phyloP scores from a whole-genome alignment of 257 asterid species.

The Mentha longifolia region DNA sequence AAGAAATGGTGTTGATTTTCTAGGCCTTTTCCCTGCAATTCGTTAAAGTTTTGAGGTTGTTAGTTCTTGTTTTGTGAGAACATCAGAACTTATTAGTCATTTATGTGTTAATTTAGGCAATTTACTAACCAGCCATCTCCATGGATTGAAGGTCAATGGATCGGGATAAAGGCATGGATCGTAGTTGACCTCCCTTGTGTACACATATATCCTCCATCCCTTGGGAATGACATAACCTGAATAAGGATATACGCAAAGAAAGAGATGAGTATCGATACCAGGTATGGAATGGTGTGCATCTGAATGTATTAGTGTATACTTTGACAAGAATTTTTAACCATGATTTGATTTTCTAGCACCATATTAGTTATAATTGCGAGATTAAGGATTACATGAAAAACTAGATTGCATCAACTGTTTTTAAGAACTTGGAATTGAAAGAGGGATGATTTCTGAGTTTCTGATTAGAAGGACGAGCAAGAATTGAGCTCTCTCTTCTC shows the following conservation, averaged over 20 bases:
- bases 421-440: slow-evolving; percentile 34
- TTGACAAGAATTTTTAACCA: background rate
- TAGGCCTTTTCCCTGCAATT: slow-evolving; percentile 65
- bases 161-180: slow-evolving; percentile 85
- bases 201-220: slow-evolving; percentile 95
- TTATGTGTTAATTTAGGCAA: background rate
- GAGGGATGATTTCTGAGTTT: slow-evolving; percentile 33
- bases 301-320: background rate
- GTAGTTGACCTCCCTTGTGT: slow-evolving; percentile 81
- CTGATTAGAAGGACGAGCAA: slow-evolving; percentile 32
- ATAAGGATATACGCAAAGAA: slow-evolving; percentile 24
- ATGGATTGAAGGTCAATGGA: slow-evolving; percentile 87
- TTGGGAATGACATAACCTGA: slow-evolving; percentile 83
- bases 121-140: slow-evolving; percentile 97
- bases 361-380: slow-evolving; percentile 16
- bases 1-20: slow-evolving; percentile 79
- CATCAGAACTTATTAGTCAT: background rate
- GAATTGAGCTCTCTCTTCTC: slow-evolving; percentile 31
- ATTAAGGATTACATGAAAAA: slow-evolving; percentile 22
- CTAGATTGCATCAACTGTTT: slow-evolving; percentile 28
- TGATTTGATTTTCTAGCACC: background rate
- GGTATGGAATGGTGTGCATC: background rate
- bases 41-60: slow-evolving; percentile 4
- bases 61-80: background rate
- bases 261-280: slow-evolving; percentile 17